These are phyloP conservation scores for Withania somnifera DNA, from an alignment of 305 asterid genomes.

Conservation along the genomic window DNA sequence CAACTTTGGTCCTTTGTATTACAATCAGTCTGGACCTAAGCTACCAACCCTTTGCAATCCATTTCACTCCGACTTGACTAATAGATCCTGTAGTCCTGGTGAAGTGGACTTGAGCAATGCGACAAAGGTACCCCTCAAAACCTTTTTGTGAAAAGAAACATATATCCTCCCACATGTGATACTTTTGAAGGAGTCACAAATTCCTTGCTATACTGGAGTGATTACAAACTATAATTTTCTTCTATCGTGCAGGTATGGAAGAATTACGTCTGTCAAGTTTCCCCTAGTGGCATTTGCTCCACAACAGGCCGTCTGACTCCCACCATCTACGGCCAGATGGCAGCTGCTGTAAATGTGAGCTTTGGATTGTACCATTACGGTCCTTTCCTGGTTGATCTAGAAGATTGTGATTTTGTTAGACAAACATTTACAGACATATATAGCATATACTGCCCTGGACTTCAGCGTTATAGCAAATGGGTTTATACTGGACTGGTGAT, in stretches of 20 bases:
- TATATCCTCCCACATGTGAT: not conserved
- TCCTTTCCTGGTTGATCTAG: constrained; percentile 60
- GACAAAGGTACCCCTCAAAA: constrained; percentile 40
- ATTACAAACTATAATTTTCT: not conserved
- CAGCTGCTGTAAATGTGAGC: constrained; percentile 73
- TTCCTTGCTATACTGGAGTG: not conserved
- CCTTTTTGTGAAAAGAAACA: not conserved
- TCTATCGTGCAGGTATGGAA: constrained; percentile 49
- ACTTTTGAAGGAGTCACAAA: not conserved
- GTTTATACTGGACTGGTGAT: constrained; percentile 59
- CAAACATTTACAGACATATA: constrained; percentile 44
- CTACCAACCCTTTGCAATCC: constrained; percentile 78
- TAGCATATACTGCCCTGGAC: constrained; percentile 46
- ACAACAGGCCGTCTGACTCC: constrained; percentile 71
- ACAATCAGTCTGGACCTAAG: constrained; percentile 77
- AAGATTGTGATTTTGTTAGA: constrained; percentile 71
- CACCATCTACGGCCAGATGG: constrained; percentile 39
- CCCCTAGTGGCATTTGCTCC: constrained; percentile 38
- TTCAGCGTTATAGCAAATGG: constrained; percentile 41
- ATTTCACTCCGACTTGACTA: constrained; percentile 40
- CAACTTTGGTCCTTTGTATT: constrained; percentile 43
- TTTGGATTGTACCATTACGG: constrained; percentile 54
- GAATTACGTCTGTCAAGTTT: constrained; percentile 50
- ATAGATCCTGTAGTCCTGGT: constrained; percentile 50
- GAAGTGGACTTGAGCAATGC: constrained; percentile 66